These are phyloP conservation scores for Pyrenophora graminea DNA, from an alignment of 2,329 filamentous ascomycete species.

Conservation along the genomic window DNA sequence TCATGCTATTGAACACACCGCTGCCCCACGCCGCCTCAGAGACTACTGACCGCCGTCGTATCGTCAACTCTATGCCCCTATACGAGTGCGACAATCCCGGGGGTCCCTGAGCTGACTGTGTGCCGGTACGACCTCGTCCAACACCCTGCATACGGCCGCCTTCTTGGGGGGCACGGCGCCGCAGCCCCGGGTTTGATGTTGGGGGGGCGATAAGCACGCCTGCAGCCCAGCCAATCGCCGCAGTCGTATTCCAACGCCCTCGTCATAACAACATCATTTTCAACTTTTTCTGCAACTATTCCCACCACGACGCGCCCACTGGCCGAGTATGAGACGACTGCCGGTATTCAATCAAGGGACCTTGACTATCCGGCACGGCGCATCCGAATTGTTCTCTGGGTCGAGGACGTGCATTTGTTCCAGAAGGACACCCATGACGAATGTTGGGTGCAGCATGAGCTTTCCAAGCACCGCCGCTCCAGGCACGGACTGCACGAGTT, in stretches of 20 bases:
- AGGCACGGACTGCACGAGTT: slow-evolving; percentile 17
- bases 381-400: slow-evolving; percentile 11
- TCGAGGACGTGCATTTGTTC: slow-evolving; percentile 11
- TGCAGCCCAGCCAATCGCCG: slow-evolving; percentile 30
- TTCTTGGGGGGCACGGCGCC: slow-evolving; percentile 11
- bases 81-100: slow-evolving; percentile 6
- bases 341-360: too few relatives aligned
- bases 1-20: slow-evolving; percentile 13
- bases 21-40: slow-evolving; percentile 7
- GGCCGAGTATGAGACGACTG: too few relatives aligned
- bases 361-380: slow-evolving; percentile 9
- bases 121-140: slow-evolving; percentile 9
- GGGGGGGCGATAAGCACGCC: slow-evolving; percentile 34
- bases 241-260: slow-evolving; percentile 22
- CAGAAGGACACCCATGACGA: slow-evolving; percentile 4
- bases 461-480: slow-evolving; percentile 12
- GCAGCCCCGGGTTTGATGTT: slow-evolving; percentile 18
- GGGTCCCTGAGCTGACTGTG: slow-evolving; percentile 16
- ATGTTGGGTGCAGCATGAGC: neutral
- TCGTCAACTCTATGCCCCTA: slow-evolving; percentile 3
- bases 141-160: slow-evolving; percentile 12
- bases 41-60: slow-evolving; percentile 12
- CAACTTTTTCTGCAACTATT: slow-evolving; percentile 24
- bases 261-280: slow-evolving; percentile 32
- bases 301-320: neutral